phyloP scores from a whole-genome alignment of 2,329 filamentous ascomycete genomes.

The Penicillium sp. region DNA sequence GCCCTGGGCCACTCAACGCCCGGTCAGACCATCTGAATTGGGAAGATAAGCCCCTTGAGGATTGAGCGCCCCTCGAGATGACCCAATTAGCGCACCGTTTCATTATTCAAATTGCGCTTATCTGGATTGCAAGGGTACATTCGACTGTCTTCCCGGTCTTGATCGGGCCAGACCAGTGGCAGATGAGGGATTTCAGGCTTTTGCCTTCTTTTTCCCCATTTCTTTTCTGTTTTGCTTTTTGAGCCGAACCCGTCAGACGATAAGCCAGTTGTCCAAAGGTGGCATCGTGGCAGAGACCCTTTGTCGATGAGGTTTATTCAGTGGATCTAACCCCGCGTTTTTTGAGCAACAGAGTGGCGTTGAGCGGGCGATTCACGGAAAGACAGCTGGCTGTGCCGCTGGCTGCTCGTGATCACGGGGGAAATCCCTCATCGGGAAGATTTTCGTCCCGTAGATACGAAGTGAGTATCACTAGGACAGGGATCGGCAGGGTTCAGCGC shows the following conservation, averaged over 20 bases:
- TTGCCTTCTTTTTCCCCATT: not conserved
- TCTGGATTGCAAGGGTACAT: not conserved
- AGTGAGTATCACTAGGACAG: too few species aligned
- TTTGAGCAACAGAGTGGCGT: not conserved
- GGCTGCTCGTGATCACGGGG: not conserved
- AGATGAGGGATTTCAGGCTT: not conserved
- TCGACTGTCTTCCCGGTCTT: not conserved
- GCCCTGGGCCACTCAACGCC: slow-evolving; percentile 1
- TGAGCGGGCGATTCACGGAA: not conserved
- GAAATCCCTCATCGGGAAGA: too few species aligned
- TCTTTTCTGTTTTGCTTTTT: not conserved
- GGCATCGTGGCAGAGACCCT: too few species aligned
- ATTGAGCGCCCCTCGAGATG: not conserved
- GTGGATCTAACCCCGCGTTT: slow-evolving; percentile 3
- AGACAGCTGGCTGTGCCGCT: not conserved
- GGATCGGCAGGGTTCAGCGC: too few species aligned
- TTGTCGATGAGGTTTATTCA: not conserved
- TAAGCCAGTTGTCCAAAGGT: too few species aligned
- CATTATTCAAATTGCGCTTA: slow-evolving; percentile 2
- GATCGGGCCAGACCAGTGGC: not conserved
- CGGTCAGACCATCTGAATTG: not conserved
- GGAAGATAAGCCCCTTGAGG: slow-evolving; percentile 2
- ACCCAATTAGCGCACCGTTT: not conserved
- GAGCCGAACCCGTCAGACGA: too few species aligned
- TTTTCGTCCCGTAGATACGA: too few species aligned